A percentile compares a stretch with the other conserved stretches of the same genome.
Conservation (phyloP, 805 yeast genomes). For the Pichia insulana region DNA sequence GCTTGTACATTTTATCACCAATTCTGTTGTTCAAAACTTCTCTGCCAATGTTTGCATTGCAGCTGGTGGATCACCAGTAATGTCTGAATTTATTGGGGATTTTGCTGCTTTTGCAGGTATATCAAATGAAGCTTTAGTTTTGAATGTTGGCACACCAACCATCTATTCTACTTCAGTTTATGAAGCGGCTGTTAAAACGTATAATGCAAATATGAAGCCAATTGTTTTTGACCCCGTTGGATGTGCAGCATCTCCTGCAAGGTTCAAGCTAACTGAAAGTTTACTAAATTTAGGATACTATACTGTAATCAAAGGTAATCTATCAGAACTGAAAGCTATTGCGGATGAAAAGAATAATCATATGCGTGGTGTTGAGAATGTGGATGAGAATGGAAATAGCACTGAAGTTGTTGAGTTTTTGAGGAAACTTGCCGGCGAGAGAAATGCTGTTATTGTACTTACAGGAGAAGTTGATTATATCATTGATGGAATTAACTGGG, state of each 20-base stretch:
- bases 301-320: constrained; percentile 74
- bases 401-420: constrained; percentile 34
- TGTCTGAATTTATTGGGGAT: constrained; percentile 70
- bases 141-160: constrained; percentile 72
- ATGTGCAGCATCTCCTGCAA: constrained; percentile 65
- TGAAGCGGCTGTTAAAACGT: constrained; percentile 44
- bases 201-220: constrained; percentile 49
- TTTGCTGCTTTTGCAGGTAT: constrained; percentile 54
- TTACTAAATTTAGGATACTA: constrained; percentile 50
- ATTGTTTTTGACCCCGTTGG: constrained; percentile 90
- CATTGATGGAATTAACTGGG: constrained; percentile 33
- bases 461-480: constrained; percentile 56
- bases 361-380: constrained; percentile 72
- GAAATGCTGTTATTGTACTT: constrained; percentile 55
- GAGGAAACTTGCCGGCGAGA: constrained; percentile 38
- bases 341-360: constrained; percentile 36
- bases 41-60: constrained; percentile 84
- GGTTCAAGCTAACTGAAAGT: constrained; percentile 39
- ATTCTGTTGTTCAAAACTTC: constrained; percentile 78
- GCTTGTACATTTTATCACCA: constrained; percentile 80
- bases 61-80: constrained; percentile 78
- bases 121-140: constrained; percentile 46
- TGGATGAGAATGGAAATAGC: constrained; percentile 8
- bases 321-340: constrained; percentile 62
- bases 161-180: constrained; percentile 35